Evolutionary conservation across 208 protist genomes (phyloP).

Genomic region (Leishmania tarentolae): DNA sequence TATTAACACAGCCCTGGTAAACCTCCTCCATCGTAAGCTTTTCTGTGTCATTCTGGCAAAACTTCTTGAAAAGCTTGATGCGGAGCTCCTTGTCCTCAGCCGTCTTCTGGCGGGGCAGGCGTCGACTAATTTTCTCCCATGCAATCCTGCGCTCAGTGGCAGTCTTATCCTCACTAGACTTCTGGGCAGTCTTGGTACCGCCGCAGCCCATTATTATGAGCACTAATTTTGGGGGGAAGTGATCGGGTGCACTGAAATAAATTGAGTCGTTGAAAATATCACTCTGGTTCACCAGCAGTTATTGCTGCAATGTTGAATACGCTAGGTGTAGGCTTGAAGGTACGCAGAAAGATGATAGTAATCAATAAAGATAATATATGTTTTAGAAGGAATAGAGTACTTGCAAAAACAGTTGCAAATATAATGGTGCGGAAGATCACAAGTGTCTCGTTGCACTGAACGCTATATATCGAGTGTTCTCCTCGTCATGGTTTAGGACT

Average conservation of each 20-base stretch:
- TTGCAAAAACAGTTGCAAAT: background rate
- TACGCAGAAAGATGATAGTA: no score
- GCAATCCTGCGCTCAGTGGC: conserved; percentile 45
- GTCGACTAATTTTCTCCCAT: conserved; percentile 41
- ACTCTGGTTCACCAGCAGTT: background rate
- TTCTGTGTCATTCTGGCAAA: conserved; percentile 64
- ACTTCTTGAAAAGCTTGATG: conserved; percentile 74
- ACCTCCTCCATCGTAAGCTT: conserved; percentile 68
- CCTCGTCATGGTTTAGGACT: background rate
- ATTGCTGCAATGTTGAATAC: background rate
- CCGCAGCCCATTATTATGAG: background rate
- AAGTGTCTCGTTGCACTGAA: background rate
- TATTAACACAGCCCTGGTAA: conserved; percentile 49
- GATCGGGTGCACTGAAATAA: no score
- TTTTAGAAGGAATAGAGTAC: background rate
- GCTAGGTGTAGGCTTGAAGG: background rate
- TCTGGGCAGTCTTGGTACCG: background rate
- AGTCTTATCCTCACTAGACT: conserved; percentile 28
- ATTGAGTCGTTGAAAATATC: no score
- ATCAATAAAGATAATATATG: background rate
- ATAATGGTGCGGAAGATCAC: background rate
- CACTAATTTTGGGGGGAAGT: background rate
- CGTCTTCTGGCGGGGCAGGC: conserved; percentile 42
- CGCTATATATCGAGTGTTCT: background rate
- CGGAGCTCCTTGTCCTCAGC: conserved; percentile 46